A percentile compares a stretch with the other conserved stretches of the same genome.
Evolutionary conservation across 768 basidiomycete genomes (phyloP).

Genomic region (Suillus americanus): DNA sequence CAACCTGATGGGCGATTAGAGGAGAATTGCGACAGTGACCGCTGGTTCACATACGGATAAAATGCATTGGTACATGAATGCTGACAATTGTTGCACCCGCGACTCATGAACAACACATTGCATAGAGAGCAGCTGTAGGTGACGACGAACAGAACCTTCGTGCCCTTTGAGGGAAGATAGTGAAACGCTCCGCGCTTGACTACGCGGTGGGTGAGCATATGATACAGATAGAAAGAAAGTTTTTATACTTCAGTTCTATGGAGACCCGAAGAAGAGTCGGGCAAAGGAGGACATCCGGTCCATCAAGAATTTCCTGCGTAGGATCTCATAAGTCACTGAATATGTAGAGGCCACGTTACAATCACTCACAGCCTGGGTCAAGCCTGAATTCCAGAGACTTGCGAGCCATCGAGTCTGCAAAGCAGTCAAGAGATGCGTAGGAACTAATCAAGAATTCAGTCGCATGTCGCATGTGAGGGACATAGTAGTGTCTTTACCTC

Average conservation of each 20-base stretch:
- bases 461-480: not conserved
- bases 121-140: conserved; percentile 37
- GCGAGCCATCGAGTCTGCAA: conserved; percentile 51
- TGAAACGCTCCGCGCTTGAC: conserved; percentile 42
- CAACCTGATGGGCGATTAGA: conserved; percentile 35
- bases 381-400: conserved; percentile 41
- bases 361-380: not conserved
- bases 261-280: conserved; percentile 40
- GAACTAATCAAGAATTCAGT: conserved; percentile 25
- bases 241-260: conserved; percentile 41
- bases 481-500: conserved; percentile 34
- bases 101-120: conserved; percentile 37
- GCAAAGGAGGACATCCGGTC: conserved; percentile 44
- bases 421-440: conserved; percentile 30
- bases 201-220: conserved; percentile 21
- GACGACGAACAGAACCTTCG: conserved; percentile 36
- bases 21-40: not conserved
- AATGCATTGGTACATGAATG: conserved; percentile 41
- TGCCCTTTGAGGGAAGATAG: conserved; percentile 41
- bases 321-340: conserved; percentile 4
- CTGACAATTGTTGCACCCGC: conserved; percentile 43
- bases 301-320: conserved; percentile 22
- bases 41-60: conserved; percentile 36
- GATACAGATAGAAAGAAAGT: not conserved
- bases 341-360: too few relatives aligned